Base-by-base conservation (phyloP, 1,284 basidiomycete species). In the Ustilago hordei region DNA sequence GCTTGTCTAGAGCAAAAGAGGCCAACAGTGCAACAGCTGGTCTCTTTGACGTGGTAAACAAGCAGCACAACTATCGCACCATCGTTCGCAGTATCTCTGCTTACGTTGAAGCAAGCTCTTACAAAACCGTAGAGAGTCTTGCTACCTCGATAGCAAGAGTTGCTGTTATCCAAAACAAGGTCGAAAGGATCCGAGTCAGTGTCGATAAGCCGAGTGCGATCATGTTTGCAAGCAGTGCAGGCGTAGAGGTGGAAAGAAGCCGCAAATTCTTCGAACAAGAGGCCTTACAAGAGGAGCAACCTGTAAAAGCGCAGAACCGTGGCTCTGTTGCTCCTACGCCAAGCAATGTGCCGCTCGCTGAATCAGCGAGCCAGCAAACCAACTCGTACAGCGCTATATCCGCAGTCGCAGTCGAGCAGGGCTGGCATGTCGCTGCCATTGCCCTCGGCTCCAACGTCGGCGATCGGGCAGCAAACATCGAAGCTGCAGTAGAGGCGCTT, bases 381-480 rank as follows among this genome's bases (percentile, higher is more conserved):
- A n/a, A 17, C 7, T 19, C 54, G 5, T 7, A 45, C 31, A 57
- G 59, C 8, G 45, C 45, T 8, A 34, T n/a, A 19, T 15, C 57
- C 8, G 31, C 34, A 12, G 17, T 34, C 4, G 17, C 54, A n/a
- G 39, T 36, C 19, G 61, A 72, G 8, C 59, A 66, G 36, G 65
- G 61, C 23, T 80, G 62, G 74, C 84, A 86, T 63, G 58, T 86
- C 1, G 91, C 89, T 5, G 91, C 91, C 6, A 89, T 98, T 52
- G 94, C 94, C 0, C 87, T 98, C 2, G 96, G 95, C 0, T 93
- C 94, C 1, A 98, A 98, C 83, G 89, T 98, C 0, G 95, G 95
- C 1, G 94, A 97, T 86, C 89, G 93, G 3, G 92, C 94, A 60
- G 89, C 89, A n/a, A 92, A 97, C 84, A 92, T 98, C 69, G 91